These are phyloP conservation scores for Coleophoma crateriformis DNA, from an alignment of 2,329 filamentous ascomycete genomes.

Conservation along the genomic window DNA sequence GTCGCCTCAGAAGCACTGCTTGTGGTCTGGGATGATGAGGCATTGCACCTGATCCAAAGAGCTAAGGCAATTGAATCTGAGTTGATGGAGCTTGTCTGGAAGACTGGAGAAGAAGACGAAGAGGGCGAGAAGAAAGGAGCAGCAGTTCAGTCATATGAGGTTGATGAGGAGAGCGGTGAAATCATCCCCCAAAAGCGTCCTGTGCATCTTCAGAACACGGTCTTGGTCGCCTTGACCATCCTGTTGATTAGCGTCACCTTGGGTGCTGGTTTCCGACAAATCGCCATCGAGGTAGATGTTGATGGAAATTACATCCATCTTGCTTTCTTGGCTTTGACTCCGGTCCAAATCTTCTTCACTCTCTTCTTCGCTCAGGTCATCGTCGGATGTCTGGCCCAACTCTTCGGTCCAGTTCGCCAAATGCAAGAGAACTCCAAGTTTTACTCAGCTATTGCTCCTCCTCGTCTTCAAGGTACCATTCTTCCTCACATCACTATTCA, in stretches of 20 bases:
- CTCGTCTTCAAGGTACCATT: slow-evolving; percentile 47
- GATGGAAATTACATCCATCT: slow-evolving; percentile 59
- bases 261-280: slow-evolving; percentile 63
- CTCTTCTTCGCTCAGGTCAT: slow-evolving; percentile 79
- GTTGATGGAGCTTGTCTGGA: slow-evolving; percentile 74
- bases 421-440: slow-evolving; percentile 73
- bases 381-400: slow-evolving; percentile 68
- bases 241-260: slow-evolving; percentile 59
- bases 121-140: slow-evolving; percentile 45
- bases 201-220: slow-evolving; percentile 64
- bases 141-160: slow-evolving; percentile 43
- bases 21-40: slow-evolving; percentile 79
- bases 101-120: slow-evolving; percentile 47
- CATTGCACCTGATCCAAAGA: slow-evolving; percentile 62
- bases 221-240: slow-evolving; percentile 62
- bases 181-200: slow-evolving; percentile 58
- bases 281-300: slow-evolving; percentile 63
- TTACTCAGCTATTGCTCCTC: slow-evolving; percentile 69
- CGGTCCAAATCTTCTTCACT: slow-evolving; percentile 74
- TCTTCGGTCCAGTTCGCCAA: slow-evolving; percentile 70
- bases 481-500: slow-evolving; percentile 78
- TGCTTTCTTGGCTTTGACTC: slow-evolving; percentile 59
- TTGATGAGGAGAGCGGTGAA: slow-evolving; percentile 69
- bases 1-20: slow-evolving; percentile 65
- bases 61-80: slow-evolving; percentile 70